These are phyloP conservation scores for Zymoseptoria tritici DNA, from an alignment of 2,329 filamentous ascomycete species.

Conservation along the genomic window DNA sequence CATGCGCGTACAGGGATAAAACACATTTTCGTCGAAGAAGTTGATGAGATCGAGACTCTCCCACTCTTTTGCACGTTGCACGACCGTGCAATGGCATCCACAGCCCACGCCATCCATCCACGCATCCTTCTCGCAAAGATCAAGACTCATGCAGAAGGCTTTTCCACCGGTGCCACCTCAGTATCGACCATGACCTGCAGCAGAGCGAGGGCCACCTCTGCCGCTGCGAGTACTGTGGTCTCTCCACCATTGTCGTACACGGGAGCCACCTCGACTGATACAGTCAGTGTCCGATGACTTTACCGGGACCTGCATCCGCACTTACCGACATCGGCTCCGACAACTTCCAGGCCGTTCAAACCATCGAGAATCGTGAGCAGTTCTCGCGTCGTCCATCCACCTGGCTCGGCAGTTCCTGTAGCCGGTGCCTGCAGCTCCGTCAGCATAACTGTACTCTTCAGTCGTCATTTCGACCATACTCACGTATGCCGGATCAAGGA, in stretches of 20 bases:
- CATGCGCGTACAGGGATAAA: background rate
- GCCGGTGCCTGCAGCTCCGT: conserved; percentile 31
- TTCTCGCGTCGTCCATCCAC: conserved; percentile 55
- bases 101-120: background rate
- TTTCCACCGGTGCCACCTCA: conserved; percentile 25
- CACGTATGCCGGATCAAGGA: conserved; percentile 46
- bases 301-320: conserved; percentile 1
- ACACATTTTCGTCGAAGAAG: background rate
- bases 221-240: conserved; percentile 49
- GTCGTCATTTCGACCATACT: background rate
- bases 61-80: background rate
- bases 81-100: background rate
- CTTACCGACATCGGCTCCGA: conserved; percentile 51
- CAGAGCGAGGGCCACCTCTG: conserved; percentile 47
- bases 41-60: background rate
- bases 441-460: conserved; percentile 23
- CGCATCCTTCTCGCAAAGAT: background rate
- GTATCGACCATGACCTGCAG: conserved; percentile 42
- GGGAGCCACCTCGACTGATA: conserved; percentile 52
- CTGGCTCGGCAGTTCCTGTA: conserved; percentile 55
- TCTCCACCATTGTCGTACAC: conserved; percentile 54
- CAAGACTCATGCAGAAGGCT: background rate
- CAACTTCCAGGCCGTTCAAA: conserved; percentile 49
- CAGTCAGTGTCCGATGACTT: background rate
- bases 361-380: conserved; percentile 52